A percentile compares a stretch with the other conserved stretches of the same genome.
Conservation (phyloP, 345 rosid species). For the Acer yangbiense region DNA sequence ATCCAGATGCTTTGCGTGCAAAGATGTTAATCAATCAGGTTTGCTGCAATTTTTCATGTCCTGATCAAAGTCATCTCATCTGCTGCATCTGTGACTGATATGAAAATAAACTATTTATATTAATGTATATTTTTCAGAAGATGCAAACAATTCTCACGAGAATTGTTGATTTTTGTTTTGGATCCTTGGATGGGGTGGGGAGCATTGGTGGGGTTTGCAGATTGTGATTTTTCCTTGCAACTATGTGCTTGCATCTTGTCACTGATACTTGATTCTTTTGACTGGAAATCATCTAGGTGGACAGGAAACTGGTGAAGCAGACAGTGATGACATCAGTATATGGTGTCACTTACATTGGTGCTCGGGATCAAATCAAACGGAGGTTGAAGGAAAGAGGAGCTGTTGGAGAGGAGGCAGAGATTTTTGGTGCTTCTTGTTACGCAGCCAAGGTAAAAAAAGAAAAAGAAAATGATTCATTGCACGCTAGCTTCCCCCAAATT, state of each 20-base stretch:
- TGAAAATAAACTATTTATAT: background rate
- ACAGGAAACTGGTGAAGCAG: constrained; percentile 98
- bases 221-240: constrained; percentile 2
- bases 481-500: background rate
- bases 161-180: background rate
- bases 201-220: background rate
- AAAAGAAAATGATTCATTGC: constrained; percentile 23
- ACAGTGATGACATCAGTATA: constrained; percentile 99
- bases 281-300: constrained; percentile 61
- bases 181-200: background rate
- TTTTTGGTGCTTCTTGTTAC: constrained; percentile 80
- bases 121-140: background rate
- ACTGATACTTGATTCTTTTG: constrained; percentile 29
- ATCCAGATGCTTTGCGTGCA: constrained; percentile 73
- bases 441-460: constrained; percentile 84
- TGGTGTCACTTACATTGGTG: constrained; percentile 96
- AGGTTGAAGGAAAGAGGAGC: constrained; percentile 90
- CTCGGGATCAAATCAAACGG: constrained; percentile 91
- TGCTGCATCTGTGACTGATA: constrained; percentile 16
- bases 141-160: background rate
- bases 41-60: constrained; percentile 10
- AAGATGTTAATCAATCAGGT: constrained; percentile 72
- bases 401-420: constrained; percentile 52
- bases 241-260: constrained; percentile 1
- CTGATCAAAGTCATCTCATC: background rate